Base-by-base conservation (phyloP, 2,329 filamentous ascomycete species). In the Fusarium pseudoanthophilum region DNA sequence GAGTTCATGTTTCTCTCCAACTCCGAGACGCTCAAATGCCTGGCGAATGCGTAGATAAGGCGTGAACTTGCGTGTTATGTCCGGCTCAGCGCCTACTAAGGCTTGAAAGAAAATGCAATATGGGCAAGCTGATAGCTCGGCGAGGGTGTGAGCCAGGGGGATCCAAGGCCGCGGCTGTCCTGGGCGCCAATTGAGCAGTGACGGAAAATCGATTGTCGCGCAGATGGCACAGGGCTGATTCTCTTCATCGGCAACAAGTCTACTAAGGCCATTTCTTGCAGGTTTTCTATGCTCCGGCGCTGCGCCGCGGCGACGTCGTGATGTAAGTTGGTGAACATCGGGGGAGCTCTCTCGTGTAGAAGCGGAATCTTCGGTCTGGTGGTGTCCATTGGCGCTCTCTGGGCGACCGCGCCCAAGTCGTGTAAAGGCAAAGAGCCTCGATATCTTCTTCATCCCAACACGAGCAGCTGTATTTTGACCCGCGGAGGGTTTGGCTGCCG, bases 21-120 rank as follows among this genome's bases (percentile, higher is more conserved):
- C 77, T 43, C 81, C 81, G 20, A 83, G 74, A 20, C 80, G 78
- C 76, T 83, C 82, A 66, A 83, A 83, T 6, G 81, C 82, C 52
- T 79, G 77, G 28, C 82, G 78, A 48, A 83, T 82, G 62, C 82
- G 81, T 61, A 83, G 63, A 62, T 83, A 83, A 2, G 82, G 82
- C 14, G 81, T 81, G 52, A 82, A 83, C 56, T 80, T 83, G 69
- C 78, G 78, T 13, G 76, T 78, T 64, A 66, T 66, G 24, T 81
- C 78, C 20, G 76, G 73, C 24, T 69, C 73, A 14, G 75, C 73
- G 21, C 78, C 80, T 26, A 83, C 77, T 71, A 83, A 70, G 55
- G 80, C 78, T 51, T 80, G 78, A 64, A 83, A 83, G 71, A 83
- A 83, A 62, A 79, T 77, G 69, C 82, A 83, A 71, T 81, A 83